These are phyloP conservation scores for Hygrocybe coccinea DNA, from an alignment of 768 basidiomycete species.

Conservation along the genomic window DNA sequence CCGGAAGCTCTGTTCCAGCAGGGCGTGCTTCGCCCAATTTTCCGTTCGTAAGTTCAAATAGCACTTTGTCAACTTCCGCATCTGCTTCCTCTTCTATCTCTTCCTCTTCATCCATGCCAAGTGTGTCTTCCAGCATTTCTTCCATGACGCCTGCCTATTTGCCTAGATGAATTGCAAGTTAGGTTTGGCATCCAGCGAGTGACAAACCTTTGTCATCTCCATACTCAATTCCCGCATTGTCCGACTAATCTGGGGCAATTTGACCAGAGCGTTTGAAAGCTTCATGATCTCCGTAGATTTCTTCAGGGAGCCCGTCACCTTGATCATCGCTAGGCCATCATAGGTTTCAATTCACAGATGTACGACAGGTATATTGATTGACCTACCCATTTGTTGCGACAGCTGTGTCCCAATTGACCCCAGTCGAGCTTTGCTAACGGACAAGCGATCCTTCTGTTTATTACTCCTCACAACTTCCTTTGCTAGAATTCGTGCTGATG, in stretches of 20 bases:
- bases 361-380: background rate
- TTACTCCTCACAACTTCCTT: constrained; percentile 91
- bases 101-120: constrained; percentile 90
- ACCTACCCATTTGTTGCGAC: constrained; percentile 84
- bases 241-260: constrained; percentile 86
- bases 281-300: constrained; percentile 99
- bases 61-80: constrained; percentile 92
- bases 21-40: constrained; percentile 84
- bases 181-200: background rate
- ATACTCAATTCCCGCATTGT: constrained; percentile 97
- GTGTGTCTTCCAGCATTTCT: constrained; percentile 93
- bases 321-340: constrained; percentile 74
- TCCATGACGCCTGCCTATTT: constrained; percentile 93
- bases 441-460: constrained; percentile 89
- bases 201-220: constrained; percentile 95
- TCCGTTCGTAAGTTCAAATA: constrained; percentile 93
- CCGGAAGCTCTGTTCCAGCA: constrained; percentile 69
- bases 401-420: constrained; percentile 89
- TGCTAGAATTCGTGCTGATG: constrained; percentile 88
- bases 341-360: background rate
- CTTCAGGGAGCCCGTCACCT: constrained; percentile 96
- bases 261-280: constrained; percentile 87
- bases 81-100: constrained; percentile 96
- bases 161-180: background rate
- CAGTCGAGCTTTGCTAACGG: constrained; percentile 87